Base-by-base conservation (phyloP, 306 rosid genomes). In the Gastrolobium villosum region DNA sequence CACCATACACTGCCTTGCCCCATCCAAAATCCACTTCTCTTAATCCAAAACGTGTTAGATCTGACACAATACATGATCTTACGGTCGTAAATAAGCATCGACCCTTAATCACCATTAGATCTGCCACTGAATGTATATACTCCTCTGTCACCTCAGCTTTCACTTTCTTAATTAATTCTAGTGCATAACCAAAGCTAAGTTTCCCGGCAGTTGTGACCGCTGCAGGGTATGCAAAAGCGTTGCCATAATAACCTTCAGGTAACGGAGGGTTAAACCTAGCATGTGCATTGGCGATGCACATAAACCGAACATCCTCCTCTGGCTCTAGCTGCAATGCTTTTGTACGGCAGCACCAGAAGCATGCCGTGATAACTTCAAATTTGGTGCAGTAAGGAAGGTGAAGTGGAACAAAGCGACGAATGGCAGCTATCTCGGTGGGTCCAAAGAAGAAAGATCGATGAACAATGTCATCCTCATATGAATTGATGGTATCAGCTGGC, bases 11-110 rank as follows among this genome's bases (percentile, higher is more conserved):
- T 0, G 89, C 72, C 6, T 49, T 72, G 3, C 92, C 92, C 90
- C 92, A 89, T 3, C 96, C 93, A 28, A 87, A 89, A 45, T 84
- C 44, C 3, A 87, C 31, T 9, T 82, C 80, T 50, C n/a, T 39
- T 0, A 68, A 13, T 8, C 78, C 72, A 0, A 7, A 14, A 20
- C 82, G 56, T 0, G 83, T 62, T 1, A 1, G 0, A 40, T 87
- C 81, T 0, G 88, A 80, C 7, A 91, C 84, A 1, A 40, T 0
- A 0, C 1, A 82, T 0, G 84, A n/a, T 0, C 79, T 40, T 0
- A 5, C 32, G 0, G 7, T 11, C 0, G 36, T 56, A 37, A 40
- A 71, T 3, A 0, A 0, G 0, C 81, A 84, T 1, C 87, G 69
- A 5, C 78, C 84, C 4, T 49, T 77, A 0, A 36, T 65, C 14